Base-by-base conservation (phyloP, 2,329 filamentous ascomycete species). In the Fusarium nygamai region DNA sequence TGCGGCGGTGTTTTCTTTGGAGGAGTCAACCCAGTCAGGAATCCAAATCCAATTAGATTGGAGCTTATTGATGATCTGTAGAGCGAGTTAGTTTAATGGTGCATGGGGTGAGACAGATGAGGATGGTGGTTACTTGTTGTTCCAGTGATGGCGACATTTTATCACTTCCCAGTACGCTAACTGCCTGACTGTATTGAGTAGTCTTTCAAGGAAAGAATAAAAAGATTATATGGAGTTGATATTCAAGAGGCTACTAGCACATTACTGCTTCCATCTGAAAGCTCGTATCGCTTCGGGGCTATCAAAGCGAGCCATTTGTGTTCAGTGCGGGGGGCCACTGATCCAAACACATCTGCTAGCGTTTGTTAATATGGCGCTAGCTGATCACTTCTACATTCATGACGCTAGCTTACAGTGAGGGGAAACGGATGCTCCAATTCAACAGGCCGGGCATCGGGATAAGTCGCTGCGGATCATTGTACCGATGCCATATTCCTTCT, bases 81-180 rank as follows among this genome's bases (percentile, higher is more conserved):
- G 12, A 2, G 3, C 4, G 3, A 7, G 3, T 57, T 57, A 57
- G 53, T 16, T 9, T n/a, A 12, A 16, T 41, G 36, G 9, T 24
- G 22, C 5, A 2, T 2, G 2, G 27, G 0, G 1, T 24, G 11
- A 11, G 6, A 16, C 2, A 6, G 6, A 1, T 2, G 10, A 38
- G 20, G 22, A n/a, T 33, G 12, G 16, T 33, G 29, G 12, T 11
- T 33, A 57, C 53, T 24, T 57, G 29, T 57, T 57, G 38, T 2
- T 57, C 38, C 6, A 22, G 22, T 31, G 22, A 33, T 24, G 20
- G 38, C 22, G 53, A 27, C 53, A 57, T 57, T 20, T 0, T 0
- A 20, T 43, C 14, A 1, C 3, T 16, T 34, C 6, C 6, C 9
- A 8, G 13, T 3, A 17, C 12, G 5, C 9, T 22, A 16, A 6